Percentiles rank a stretch among this genome's conserved stretches.
Conservation (phyloP, 2,329 filamentous ascomycete genomes). For the Neopestalotiopsis rosae region DNA sequence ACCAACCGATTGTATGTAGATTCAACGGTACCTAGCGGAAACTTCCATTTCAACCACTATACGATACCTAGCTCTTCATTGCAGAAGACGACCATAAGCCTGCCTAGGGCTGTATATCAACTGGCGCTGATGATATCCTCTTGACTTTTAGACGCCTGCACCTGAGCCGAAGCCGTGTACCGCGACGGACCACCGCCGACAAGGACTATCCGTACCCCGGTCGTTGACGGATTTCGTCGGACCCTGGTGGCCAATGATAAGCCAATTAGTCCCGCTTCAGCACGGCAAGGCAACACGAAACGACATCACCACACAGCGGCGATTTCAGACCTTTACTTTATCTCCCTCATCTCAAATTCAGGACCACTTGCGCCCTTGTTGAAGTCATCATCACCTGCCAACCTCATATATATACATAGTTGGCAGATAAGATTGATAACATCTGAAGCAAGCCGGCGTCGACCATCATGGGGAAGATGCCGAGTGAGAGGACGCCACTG, state of each 20-base stretch:
- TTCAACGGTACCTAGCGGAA: too few species aligned
- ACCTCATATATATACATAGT: neutral
- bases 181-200: slow-evolving; percentile 4
- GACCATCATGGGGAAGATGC: slow-evolving; percentile 38
- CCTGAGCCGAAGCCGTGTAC: neutral
- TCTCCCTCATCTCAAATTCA: neutral
- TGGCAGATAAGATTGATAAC: neutral
- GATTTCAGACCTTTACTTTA: neutral
- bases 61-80: neutral
- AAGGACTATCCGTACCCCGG: neutral
- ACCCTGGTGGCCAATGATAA: slow-evolving; percentile 7
- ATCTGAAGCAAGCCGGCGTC: neutral
- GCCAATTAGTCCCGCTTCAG: neutral
- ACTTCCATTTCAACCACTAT: neutral
- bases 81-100: neutral
- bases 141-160: neutral
- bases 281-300: neutral
- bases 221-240: slow-evolving; percentile 9
- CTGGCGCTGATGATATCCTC: neutral
- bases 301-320: neutral
- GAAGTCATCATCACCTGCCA: neutral
- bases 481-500: slow-evolving; percentile 68
- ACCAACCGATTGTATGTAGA: neutral
- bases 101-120: neutral
- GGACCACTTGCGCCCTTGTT: too few species aligned